Percentiles rank a stretch among this genome's conserved stretches.
Conservation (phyloP, 352 stramenopile species). For the Phytopythium chamaehyphon region DNA sequence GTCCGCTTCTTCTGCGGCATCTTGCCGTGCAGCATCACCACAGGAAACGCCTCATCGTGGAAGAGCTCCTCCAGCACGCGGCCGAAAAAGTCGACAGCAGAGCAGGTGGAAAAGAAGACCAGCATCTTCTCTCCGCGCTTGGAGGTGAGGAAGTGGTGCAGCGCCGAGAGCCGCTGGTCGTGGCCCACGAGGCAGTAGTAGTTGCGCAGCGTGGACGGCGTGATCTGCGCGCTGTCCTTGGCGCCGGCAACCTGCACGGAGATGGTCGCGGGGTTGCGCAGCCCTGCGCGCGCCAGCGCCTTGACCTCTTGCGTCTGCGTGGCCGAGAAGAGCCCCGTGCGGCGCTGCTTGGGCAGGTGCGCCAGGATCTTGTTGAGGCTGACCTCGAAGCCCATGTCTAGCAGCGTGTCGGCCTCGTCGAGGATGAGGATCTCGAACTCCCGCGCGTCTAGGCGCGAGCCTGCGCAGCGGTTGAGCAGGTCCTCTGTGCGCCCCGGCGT, state of each 20-base stretch:
- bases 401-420: constrained; percentile 98
- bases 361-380: constrained; percentile 95
- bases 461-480: constrained; percentile 82
- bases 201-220: constrained; percentile 84
- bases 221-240: constrained; percentile 69
- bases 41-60: constrained; percentile 25
- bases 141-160: constrained; percentile 91
- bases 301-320: constrained; percentile 95
- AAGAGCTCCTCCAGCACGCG: constrained; percentile 84
- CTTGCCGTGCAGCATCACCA: constrained; percentile 92
- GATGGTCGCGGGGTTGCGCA: constrained; percentile 98
- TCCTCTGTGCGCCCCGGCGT: constrained; percentile 85
- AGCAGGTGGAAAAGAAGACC: constrained; percentile 99
- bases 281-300: constrained; percentile 91
- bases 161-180: constrained; percentile 92
- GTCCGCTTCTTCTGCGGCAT: constrained; percentile 91
- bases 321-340: constrained; percentile 92
- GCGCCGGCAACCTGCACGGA: constrained; percentile 90
- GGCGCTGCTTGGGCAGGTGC: constrained; percentile 95
- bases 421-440: constrained; percentile 98
- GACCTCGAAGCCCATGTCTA: constrained; percentile 97
- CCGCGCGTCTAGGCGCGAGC: constrained; percentile 76
- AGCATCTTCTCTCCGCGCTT: constrained; percentile 92
- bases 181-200: constrained; percentile 94
- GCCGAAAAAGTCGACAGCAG: constrained; percentile 98